A percentile compares a stretch with the other conserved stretches of the same genome.
Conservation (phyloP, 257 asterid species). For the Datura wrightii region DNA sequence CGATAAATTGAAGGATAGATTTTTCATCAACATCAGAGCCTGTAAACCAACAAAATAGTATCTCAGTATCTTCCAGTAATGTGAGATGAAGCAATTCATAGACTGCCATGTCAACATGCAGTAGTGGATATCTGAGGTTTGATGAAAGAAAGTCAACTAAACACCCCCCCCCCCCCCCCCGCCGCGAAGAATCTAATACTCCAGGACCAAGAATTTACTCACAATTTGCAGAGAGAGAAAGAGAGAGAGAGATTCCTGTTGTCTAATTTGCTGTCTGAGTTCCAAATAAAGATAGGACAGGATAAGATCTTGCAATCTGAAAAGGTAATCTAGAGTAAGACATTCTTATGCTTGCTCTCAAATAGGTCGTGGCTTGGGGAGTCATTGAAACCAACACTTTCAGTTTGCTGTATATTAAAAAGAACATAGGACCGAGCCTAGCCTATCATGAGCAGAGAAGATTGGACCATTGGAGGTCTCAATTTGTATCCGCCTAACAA, state of each 20-base stretch:
- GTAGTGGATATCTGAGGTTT: not conserved
- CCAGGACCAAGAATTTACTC: conserved; percentile 1
- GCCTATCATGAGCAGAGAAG: not conserved
- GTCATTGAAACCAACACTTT: not conserved
- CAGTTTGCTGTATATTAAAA: not conserved
- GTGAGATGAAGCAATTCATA: not conserved
- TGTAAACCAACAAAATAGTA: conserved; percentile 39
- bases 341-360: not conserved
- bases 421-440: not conserved
- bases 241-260: not conserved
- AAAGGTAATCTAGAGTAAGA: not conserved
- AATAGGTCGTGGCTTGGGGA: not conserved
- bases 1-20: conserved; percentile 70
- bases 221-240: not conserved
- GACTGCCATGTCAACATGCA: not conserved
- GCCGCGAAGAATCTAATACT: not conserved
- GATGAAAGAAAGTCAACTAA: not conserved
- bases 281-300: not conserved
- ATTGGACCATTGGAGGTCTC: not conserved
- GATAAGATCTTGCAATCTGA: not conserved
- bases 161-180: not conserved
- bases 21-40: conserved; percentile 82
- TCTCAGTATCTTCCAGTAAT: not conserved
- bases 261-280: not conserved
- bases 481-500: not conserved